Evolutionary conservation across 2,329 filamentous ascomycete genomes (phyloP).

Genomic region (Colletotrichum endophyticum): DNA sequence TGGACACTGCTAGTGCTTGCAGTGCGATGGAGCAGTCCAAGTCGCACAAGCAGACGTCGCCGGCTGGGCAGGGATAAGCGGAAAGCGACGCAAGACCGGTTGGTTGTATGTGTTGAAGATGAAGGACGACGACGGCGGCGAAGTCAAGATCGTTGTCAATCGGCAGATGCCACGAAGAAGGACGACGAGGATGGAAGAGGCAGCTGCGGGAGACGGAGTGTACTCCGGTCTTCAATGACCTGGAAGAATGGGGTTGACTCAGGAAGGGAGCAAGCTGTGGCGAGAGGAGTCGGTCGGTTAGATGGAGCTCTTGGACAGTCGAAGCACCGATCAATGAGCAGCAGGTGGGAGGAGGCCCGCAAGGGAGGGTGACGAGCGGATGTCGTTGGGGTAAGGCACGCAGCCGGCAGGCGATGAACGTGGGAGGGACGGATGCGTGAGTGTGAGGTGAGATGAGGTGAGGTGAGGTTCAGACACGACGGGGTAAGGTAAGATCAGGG

Average conservation of each 20-base stretch:
- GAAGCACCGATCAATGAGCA: background rate
- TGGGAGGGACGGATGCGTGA: background rate
- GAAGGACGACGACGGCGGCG: background rate
- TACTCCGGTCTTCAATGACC: background rate
- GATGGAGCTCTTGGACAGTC: background rate
- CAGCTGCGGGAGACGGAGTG: background rate
- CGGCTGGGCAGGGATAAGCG: conserved; percentile 4
- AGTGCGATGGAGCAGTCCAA: background rate
- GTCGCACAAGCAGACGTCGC: background rate
- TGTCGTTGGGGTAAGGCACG: background rate
- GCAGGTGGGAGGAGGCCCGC: background rate
- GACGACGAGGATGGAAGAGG: background rate
- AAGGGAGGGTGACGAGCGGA: background rate
- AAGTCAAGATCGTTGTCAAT: background rate
- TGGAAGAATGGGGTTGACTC: background rate
- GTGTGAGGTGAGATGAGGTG: background rate
- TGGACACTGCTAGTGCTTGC: conserved; percentile 6
- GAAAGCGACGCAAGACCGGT: background rate
- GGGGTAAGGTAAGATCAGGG: background rate
- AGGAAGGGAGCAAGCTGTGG: background rate
- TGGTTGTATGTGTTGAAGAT: background rate
- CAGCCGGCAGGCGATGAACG: background rate
- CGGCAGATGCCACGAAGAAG: background rate
- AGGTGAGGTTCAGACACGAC: background rate
- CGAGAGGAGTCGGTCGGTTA: background rate